phyloP scores from a whole-genome alignment of 169 alveolate genomes.

The Cystoisospora suis region DNA sequence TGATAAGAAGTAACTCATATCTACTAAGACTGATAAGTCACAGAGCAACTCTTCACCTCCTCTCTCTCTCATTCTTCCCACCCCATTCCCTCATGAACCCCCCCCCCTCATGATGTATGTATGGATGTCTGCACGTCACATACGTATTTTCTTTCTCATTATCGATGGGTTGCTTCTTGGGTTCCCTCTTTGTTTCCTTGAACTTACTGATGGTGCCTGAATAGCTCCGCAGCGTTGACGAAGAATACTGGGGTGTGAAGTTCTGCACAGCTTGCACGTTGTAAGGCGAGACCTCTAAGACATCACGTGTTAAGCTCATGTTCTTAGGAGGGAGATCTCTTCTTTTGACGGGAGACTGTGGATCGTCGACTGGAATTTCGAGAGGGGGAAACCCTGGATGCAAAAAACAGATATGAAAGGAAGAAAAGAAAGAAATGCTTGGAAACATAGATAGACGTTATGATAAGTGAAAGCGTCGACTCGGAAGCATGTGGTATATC shows the following conservation, averaged over 20 bases:
- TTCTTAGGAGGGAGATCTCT: neutral
- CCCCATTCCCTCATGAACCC: too few relatives aligned
- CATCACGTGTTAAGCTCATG: neutral
- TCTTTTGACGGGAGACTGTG: too few relatives aligned
- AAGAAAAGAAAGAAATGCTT: neutral
- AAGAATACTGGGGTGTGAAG: neutral
- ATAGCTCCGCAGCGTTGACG: neutral
- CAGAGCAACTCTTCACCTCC: too few relatives aligned
- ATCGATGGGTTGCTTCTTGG: neutral
- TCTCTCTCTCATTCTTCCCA: too few relatives aligned
- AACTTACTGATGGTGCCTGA: too few relatives aligned
- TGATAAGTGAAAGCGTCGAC: too few relatives aligned
- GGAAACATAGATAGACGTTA: neutral
- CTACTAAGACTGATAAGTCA: too few relatives aligned
- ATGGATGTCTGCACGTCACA: neutral
- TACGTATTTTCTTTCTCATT: neutral
- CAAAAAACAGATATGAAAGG: neutral
- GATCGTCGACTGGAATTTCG: too few relatives aligned
- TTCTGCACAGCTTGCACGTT: neutral
- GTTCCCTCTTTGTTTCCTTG: neutral
- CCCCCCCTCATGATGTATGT: neutral
- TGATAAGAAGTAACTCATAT: too few relatives aligned
- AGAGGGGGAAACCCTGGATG: slow-evolving; percentile 17
- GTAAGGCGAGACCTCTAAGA: slow-evolving; percentile 8
- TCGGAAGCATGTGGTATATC: too few relatives aligned